Conservation (phyloP, 2,329 filamentous ascomycete species). For the Fusarium beomiforme region DNA sequence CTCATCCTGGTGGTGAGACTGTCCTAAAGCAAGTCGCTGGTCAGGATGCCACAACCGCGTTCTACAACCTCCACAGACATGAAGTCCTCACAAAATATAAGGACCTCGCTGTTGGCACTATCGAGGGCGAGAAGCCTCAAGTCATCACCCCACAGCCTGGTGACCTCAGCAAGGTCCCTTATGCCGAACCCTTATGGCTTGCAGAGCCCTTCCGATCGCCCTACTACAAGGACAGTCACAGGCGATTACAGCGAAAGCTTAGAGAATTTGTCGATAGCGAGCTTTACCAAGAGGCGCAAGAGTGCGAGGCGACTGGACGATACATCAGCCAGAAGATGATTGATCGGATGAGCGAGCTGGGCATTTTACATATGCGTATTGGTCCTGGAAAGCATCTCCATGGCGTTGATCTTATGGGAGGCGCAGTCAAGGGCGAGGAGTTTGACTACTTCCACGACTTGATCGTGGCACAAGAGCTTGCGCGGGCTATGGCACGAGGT, state of each 20-base stretch:
- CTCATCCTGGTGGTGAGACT: slow-evolving; percentile 83
- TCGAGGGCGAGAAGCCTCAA: slow-evolving; percentile 79
- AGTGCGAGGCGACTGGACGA: slow-evolving; percentile 78
- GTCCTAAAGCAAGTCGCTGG: slow-evolving; percentile 85
- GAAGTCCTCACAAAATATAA: slow-evolving; percentile 87
- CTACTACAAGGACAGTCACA: slow-evolving; percentile 82
- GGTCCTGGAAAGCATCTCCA: slow-evolving; percentile 86
- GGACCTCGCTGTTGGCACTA: slow-evolving; percentile 77
- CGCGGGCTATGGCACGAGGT: slow-evolving; percentile 76
- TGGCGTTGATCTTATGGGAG: slow-evolving; percentile 73
- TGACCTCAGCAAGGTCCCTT: slow-evolving; percentile 80
- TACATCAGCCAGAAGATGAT: slow-evolving; percentile 78
- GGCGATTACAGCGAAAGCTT: slow-evolving; percentile 73
- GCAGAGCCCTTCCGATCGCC: slow-evolving; percentile 79
- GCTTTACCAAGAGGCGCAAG: slow-evolving; percentile 77
- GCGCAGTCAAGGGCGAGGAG: slow-evolving; percentile 78
- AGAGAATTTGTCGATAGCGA: slow-evolving; percentile 78
- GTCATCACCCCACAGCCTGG: slow-evolving; percentile 76
- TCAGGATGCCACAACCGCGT: slow-evolving; percentile 81
- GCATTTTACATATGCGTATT: slow-evolving; percentile 82
- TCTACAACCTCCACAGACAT: slow-evolving; percentile 92
- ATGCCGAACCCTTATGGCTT: slow-evolving; percentile 87
- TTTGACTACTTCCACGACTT: slow-evolving; percentile 91
- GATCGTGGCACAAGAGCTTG: slow-evolving; percentile 78
- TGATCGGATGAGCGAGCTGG: slow-evolving; percentile 78